These are phyloP conservation scores for Adansonia digitata DNA, from an alignment of 345 rosid genomes.

Conservation along the genomic window DNA sequence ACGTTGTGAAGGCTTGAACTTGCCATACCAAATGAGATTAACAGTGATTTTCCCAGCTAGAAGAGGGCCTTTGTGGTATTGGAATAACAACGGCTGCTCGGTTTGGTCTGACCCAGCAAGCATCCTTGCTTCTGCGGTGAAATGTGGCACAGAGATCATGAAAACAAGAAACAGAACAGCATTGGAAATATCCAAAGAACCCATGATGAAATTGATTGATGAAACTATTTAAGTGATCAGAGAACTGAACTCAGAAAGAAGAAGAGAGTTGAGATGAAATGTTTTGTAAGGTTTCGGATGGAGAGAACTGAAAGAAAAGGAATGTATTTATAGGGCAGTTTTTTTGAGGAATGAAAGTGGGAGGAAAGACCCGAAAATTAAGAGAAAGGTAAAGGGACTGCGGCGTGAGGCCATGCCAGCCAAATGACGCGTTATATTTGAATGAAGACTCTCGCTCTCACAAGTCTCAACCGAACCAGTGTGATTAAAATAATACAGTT, in stretches of 20 bases:
- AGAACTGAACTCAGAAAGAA: neutral
- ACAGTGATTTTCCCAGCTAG: slow-evolving; percentile 58
- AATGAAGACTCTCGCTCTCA: neutral
- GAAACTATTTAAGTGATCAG: neutral
- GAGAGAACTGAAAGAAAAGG: neutral
- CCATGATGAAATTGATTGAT: slow-evolving; percentile 5
- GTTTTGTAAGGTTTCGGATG: slow-evolving; percentile 4
- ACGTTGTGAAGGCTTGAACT: slow-evolving; percentile 60
- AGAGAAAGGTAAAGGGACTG: neutral
- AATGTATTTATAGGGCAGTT: slow-evolving; percentile 3
- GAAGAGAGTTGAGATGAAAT: neutral
- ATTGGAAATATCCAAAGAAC: slow-evolving; percentile 2
- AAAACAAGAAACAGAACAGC: slow-evolving; percentile 4
- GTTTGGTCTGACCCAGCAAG: neutral
- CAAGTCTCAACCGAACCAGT: slow-evolving; percentile 3
- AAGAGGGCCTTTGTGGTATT: slow-evolving; percentile 70
- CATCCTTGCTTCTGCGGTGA: slow-evolving; percentile 6
- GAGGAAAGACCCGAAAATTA: neutral
- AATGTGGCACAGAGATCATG: neutral
- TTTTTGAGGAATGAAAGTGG: neutral
- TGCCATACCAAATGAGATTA: slow-evolving; percentile 79
- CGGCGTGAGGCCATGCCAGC: slow-evolving; percentile 11
- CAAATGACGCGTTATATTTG: slow-evolving; percentile 6
- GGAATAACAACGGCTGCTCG: slow-evolving; percentile 24
- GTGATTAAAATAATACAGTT: neutral